Evolutionary conservation across 495 filamentous ascomycete species (phyloP).

Genomic region (Symbiotaphrina buchneri): DNA sequence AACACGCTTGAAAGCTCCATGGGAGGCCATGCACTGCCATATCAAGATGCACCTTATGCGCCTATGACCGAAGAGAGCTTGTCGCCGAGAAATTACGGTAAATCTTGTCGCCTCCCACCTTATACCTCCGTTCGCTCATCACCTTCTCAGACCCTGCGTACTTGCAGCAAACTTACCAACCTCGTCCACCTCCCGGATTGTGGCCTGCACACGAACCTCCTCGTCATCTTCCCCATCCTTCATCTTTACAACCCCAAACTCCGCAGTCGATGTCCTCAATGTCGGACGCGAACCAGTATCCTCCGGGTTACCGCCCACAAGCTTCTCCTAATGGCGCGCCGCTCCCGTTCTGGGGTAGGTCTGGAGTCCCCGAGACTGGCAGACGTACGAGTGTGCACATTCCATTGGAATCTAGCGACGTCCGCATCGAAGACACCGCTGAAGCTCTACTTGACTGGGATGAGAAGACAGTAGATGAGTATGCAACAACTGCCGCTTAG

Average conservation of each 20-base stretch:
- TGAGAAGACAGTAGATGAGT: conserved; percentile 20
- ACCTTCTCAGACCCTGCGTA: conserved; percentile 15
- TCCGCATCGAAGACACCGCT: conserved; percentile 12
- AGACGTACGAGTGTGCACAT: conserved; percentile 9
- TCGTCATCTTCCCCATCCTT: conserved; percentile 5
- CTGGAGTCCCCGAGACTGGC: conserved; percentile 10
- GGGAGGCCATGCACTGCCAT: conserved; percentile 7
- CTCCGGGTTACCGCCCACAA: conserved; percentile 8
- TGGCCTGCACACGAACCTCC: conserved; percentile 4
- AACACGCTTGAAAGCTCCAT: conserved; percentile 47
- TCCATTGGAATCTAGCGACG: conserved; percentile 10
- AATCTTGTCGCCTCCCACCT: too few species aligned
- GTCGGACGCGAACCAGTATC: not conserved
- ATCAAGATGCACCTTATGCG: not conserved
- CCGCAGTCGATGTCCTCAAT: not conserved
- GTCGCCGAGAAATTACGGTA: not conserved
- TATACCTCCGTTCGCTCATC: too few species aligned
- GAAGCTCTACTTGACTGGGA: conserved; percentile 20
- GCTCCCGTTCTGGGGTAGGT: conserved; percentile 10
- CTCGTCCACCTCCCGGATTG: conserved; percentile 9
- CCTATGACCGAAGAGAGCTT: not conserved
- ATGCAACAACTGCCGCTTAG: conserved; percentile 7
- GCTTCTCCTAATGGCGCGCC: conserved; percentile 21
- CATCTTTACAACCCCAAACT: conserved; percentile 4
- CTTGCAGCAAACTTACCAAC: conserved; percentile 7